Evolutionary conservation across 768 basidiomycete species (phyloP), one percentile per base, ranked within the genome.

Genomic region (Daedalea quercina): DNA sequence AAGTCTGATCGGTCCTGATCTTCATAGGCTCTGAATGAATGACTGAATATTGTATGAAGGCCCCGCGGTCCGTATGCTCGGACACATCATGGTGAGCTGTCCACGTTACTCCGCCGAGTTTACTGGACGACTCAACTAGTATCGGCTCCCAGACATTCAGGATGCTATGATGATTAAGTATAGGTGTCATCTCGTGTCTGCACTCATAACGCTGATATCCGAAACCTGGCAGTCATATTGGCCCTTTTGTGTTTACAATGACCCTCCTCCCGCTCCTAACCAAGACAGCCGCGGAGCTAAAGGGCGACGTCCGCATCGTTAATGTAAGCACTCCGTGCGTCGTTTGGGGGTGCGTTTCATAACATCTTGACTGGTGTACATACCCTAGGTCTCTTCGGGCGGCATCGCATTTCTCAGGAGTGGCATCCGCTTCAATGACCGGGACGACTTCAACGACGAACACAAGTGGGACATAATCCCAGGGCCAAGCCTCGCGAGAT

Each of bases 161-260:
- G 59, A 60, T 3, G 56, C 69, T 12, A 65, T 73, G 51, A 56
- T 72, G 34, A 65, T 74, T 34, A 79, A 79, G 76, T 78, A 17
- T 15, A 44, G 22, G 28, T 4, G 17, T 40, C 2, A 7, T n/a
- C 45, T 9, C 3, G 17, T 42, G 6, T 22, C 20, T 8, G 9
- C 13, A 15, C n/a, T n/a, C n/a, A n/a, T n/a, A n/a, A n/a, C n/a
- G n/a, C n/a, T n/a, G n/a, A 15, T 19, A 4, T 19, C 19, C 4
- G 20, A 1, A 11, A 23, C 50, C 52, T 7, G 50, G 31, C 45
- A 70, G 69, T 44, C 59, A 69, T 40, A 43, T 70, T 12, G 57
- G 64, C 3, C 57, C 62, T 2, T 64, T 62, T 56, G 53, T 63
- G 17, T 61, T 72, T 46, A 68, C 66, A 0, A 24, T 55, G 20